Percentiles rank a stretch among this genome's conserved stretches.
phyloP scores from a whole-genome alignment of 805 yeast species.

The Kluyveromyces siamensis region DNA sequence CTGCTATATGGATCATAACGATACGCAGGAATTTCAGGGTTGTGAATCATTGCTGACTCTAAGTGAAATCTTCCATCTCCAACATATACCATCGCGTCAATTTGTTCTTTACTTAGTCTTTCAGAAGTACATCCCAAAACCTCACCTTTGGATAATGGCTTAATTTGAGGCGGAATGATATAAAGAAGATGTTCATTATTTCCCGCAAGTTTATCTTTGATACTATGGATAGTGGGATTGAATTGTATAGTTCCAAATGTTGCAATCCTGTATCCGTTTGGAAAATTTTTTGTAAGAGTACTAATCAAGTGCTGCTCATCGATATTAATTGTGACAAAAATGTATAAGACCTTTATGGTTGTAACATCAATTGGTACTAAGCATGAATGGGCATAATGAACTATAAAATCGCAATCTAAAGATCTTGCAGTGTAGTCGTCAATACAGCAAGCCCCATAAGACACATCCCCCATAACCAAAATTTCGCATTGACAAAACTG shows the following conservation, averaged over 20 bases:
- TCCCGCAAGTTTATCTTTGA: slow-evolving; percentile 49
- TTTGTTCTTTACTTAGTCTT: slow-evolving; percentile 51
- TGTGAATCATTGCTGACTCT: slow-evolving; percentile 95
- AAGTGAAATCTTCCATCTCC: slow-evolving; percentile 97
- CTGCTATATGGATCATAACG: slow-evolving; percentile 93
- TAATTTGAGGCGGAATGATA: slow-evolving; percentile 79
- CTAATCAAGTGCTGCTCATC: slow-evolving; percentile 75
- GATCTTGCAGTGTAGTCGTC: slow-evolving; percentile 94
- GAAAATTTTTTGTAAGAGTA: slow-evolving; percentile 66
- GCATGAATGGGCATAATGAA: slow-evolving; percentile 97
- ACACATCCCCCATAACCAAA: slow-evolving; percentile 95
- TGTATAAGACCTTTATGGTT: slow-evolving; percentile 81
- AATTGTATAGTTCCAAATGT: slow-evolving; percentile 94
- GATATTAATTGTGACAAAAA: slow-evolving; percentile 87
- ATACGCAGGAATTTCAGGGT: slow-evolving; percentile 85
- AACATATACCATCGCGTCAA: slow-evolving; percentile 76
- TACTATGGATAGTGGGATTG: slow-evolving; percentile 84
- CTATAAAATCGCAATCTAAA: slow-evolving; percentile 85
- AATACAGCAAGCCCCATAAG: slow-evolving; percentile 97
- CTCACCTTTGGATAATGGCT: slow-evolving; percentile 91
- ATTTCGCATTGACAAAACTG: slow-evolving; percentile 85
- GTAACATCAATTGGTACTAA: slow-evolving; percentile 92
- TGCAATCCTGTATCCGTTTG: slow-evolving; percentile 58
- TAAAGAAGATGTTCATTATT: slow-evolving; percentile 42
- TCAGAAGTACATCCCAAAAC: slow-evolving; percentile 96